Conservation (phyloP, 768 basidiomycete species). For the Exidia glandulosa region DNA sequence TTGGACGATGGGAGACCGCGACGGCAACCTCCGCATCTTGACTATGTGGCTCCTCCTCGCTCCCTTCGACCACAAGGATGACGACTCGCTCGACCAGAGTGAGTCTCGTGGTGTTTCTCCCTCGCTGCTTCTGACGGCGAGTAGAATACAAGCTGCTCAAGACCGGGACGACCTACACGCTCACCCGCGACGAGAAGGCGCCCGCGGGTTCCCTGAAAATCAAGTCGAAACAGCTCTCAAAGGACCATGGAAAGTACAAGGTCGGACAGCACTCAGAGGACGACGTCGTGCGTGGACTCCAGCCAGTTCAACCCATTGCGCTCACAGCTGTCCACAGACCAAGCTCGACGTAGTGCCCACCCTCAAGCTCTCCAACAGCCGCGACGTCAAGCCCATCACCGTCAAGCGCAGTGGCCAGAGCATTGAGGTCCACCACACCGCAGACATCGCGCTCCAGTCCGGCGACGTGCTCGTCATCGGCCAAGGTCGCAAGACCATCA, state of each 20-base stretch:
- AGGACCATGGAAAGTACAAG: conserved; percentile 44
- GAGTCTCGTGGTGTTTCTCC: conserved; percentile 10
- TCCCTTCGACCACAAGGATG: conserved; percentile 37
- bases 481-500: not conserved
- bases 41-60: conserved; percentile 46
- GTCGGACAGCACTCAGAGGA: conserved; percentile 42
- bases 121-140: not conserved
- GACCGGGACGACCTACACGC: conserved; percentile 36
- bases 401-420: not conserved
- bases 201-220: conserved; percentile 29
- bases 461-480: not conserved
- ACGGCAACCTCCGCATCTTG: not conserved
- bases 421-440: not conserved
- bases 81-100: conserved; percentile 23
- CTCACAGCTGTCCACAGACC: not conserved
- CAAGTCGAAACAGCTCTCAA: conserved; percentile 54
- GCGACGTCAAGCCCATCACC: not conserved
- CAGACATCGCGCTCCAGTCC: not conserved
- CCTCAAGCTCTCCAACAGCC: not conserved
- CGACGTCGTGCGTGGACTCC: conserved; percentile 38
- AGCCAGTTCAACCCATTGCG: not conserved
- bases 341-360: not conserved
- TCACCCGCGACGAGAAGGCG: conserved; percentile 45
- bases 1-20: not conserved
- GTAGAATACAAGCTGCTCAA: conserved; percentile 51